Evolutionary conservation across 345 rosid genomes (phyloP).

Genomic region (Populus euphratica): DNA sequence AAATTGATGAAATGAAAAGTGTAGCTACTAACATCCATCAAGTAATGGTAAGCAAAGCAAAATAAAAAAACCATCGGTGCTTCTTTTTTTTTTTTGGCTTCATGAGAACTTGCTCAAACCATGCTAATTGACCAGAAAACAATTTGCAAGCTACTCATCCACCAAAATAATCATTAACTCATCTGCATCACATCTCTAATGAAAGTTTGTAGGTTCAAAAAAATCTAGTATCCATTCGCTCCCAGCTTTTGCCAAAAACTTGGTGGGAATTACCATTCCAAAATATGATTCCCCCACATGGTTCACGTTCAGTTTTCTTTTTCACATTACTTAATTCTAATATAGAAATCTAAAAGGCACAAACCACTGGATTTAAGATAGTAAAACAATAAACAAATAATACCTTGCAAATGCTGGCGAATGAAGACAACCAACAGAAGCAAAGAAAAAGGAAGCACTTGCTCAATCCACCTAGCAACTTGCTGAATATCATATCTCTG

Average conservation of each 20-base stretch:
- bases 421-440: conserved; percentile 96
- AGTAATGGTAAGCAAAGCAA: not conserved
- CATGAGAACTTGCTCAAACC: not conserved
- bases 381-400: not conserved
- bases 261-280: not conserved
- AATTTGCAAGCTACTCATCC: not conserved
- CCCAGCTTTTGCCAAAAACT: not conserved
- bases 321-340: not conserved
- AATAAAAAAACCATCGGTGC: not conserved
- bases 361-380: not conserved
- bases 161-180: not conserved
- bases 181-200: not conserved
- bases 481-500: conserved; percentile 99
- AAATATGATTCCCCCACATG: not conserved
- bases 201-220: not conserved
- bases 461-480: conserved; percentile 99
- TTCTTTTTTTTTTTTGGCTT: not conserved
- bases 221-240: not conserved
- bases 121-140: not conserved
- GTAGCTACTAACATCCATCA: not conserved
- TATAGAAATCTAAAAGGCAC: not conserved
- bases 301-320: not conserved
- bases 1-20: not conserved
- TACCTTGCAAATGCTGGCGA: conserved; percentile 99
- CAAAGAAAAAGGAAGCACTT: conserved; percentile 91